Evolutionary conservation across 805 yeast species (phyloP).

Genomic region (Spathaspora gorwiae): DNA sequence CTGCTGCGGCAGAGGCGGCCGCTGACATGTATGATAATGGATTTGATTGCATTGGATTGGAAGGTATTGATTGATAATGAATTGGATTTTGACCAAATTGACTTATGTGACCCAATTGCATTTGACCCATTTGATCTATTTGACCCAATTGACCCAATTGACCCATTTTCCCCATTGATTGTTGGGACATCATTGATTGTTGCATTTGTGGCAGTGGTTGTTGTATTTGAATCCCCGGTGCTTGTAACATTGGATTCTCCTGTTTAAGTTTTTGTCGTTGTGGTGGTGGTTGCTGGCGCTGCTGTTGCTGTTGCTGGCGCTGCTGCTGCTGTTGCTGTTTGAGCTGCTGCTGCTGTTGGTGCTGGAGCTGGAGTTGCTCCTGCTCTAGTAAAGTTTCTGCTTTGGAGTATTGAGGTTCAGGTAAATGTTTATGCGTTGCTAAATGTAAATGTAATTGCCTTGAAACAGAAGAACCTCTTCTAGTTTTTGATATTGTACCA

Average conservation of each 20-base stretch:
- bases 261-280: constrained; percentile 5
- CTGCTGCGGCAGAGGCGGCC: neutral
- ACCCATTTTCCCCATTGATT: no score
- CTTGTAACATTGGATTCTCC: neutral
- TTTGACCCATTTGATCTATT: no score
- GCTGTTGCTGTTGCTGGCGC: constrained; percentile 1
- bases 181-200: no score
- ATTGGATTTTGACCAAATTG: neutral
- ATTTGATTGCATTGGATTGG: constrained; percentile 17
- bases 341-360: constrained; percentile 4
- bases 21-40: constrained; percentile 16
- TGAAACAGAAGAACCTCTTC: constrained; percentile 78
- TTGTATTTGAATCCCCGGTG: no score
- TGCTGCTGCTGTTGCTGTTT: constrained; percentile 7
- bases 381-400: constrained; percentile 10
- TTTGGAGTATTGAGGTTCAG: constrained; percentile 38
- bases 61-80: constrained; percentile 9
- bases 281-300: neutral
- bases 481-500: constrained; percentile 68
- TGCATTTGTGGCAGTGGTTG: no score
- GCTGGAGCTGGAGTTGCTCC: constrained; percentile 14
- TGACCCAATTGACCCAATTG: no score
- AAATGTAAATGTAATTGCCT: constrained; percentile 75
- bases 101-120: no score
- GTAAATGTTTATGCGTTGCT: constrained; percentile 51